A percentile compares a stretch with the other conserved stretches of the same genome.
Conservation (phyloP, 257 asterid species). For the Handroanthus guayacan region DNA sequence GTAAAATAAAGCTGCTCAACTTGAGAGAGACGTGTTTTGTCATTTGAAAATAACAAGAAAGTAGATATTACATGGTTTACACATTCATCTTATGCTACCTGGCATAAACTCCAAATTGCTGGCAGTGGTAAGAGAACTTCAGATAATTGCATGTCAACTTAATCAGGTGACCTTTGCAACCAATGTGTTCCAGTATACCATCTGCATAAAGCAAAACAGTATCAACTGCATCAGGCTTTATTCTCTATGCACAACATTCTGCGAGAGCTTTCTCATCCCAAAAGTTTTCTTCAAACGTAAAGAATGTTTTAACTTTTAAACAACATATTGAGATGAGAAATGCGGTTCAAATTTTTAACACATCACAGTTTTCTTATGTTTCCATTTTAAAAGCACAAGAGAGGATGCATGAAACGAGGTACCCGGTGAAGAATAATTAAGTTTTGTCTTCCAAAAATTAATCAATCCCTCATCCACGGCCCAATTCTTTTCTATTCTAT, state of each 20-base stretch:
- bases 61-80: constrained; percentile 24
- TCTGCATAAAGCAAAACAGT: constrained; percentile 57
- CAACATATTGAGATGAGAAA: constrained; percentile 7
- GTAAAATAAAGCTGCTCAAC: constrained; percentile 21
- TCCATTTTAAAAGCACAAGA: constrained; percentile 14
- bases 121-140: constrained; percentile 81
- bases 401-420: constrained; percentile 21
- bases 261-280: constrained; percentile 7
- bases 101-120: constrained; percentile 71
- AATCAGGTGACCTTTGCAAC: constrained; percentile 45
- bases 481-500: constrained; percentile 18
- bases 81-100: constrained; percentile 53
- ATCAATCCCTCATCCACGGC: constrained; percentile 15
- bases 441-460: constrained; percentile 10
- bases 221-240: constrained; percentile 20
- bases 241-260: constrained; percentile 26
- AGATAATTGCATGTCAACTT: constrained; percentile 43
- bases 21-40: constrained; percentile 1
- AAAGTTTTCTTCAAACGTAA: constrained; percentile 2
- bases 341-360: too few relatives aligned
- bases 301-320: not conserved
- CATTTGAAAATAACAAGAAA: constrained; percentile 23
- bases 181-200: constrained; percentile 55
- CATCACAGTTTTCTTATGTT: not conserved
- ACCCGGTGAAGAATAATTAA: not conserved